Conservation (phyloP, 202 grass and related monocot genomes). For the Alloteropsis angusta region DNA sequence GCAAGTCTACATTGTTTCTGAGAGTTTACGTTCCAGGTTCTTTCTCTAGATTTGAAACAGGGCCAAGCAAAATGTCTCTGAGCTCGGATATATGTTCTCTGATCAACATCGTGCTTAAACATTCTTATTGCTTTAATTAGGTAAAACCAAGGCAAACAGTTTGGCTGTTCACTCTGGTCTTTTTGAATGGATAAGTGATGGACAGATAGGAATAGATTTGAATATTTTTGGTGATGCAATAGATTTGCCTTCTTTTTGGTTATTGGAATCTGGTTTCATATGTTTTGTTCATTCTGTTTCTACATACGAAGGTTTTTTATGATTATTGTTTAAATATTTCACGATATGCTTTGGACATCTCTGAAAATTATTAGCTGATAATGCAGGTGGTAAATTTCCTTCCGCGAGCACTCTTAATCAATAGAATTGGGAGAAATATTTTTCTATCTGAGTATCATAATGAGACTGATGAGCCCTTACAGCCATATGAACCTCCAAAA, state of each 20-base stretch:
- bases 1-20: constrained; percentile 32
- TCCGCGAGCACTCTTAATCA: constrained; percentile 73
- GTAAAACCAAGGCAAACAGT: neutral
- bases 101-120: neutral
- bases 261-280: neutral
- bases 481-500: constrained; percentile 65
- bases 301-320: neutral
- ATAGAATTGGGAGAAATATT: constrained; percentile 57
- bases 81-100: neutral
- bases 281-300: constrained; percentile 3
- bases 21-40: constrained; percentile 24
- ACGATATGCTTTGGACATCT: neutral
- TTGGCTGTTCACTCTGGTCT: neutral
- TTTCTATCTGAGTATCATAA: constrained; percentile 71
- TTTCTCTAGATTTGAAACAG: constrained; percentile 20
- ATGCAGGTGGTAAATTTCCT: constrained; percentile 81
- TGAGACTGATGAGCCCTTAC: constrained; percentile 51
- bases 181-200: neutral
- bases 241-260: neutral
- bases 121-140: neutral
- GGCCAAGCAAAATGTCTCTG: neutral
- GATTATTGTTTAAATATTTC: neutral
- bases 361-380: constrained; percentile 18
- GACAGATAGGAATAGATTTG: too few relatives aligned
- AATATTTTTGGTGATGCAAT: too few relatives aligned